Conservation (phyloP, 2,329 filamentous ascomycete genomes). For the Fusarium torulosum region DNA sequence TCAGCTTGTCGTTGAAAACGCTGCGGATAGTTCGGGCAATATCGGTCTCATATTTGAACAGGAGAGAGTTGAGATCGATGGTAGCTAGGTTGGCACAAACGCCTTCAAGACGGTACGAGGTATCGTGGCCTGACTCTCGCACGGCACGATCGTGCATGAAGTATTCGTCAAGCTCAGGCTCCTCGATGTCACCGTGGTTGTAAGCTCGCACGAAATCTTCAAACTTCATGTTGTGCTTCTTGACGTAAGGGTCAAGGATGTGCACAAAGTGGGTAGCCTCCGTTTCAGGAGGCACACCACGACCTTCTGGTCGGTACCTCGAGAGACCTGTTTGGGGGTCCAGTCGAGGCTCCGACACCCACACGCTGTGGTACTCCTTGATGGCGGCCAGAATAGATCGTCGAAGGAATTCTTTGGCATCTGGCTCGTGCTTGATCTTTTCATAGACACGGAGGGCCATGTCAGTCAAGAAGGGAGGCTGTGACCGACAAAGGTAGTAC, state of each 20-base stretch:
- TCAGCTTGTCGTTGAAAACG: conserved; percentile 84
- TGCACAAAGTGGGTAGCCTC: conserved; percentile 89
- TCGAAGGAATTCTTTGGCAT: conserved; percentile 83
- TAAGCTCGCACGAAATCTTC: conserved; percentile 89
- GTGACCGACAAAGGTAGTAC: conserved; percentile 94
- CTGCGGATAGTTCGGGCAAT: conserved; percentile 88
- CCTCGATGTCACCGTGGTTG: conserved; percentile 79
- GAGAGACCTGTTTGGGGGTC: conserved; percentile 85
- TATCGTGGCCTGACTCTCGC: conserved; percentile 96
- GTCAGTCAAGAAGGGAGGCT: conserved; percentile 96
- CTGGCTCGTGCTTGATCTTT: conserved; percentile 87
- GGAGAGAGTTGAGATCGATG: conserved; percentile 91
- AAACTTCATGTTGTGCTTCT: conserved; percentile 87
- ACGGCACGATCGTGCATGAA: conserved; percentile 97
- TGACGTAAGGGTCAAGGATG: conserved; percentile 81
- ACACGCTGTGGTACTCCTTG: conserved; percentile 95
- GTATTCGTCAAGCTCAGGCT: conserved; percentile 93
- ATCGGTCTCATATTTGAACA: conserved; percentile 98
- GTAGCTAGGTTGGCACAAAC: conserved; percentile 91
- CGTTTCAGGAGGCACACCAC: conserved; percentile 91
- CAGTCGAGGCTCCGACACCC: conserved; percentile 82
- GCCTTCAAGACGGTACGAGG: conserved; percentile 90
- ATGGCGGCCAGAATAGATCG: conserved; percentile 88
- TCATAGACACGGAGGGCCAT: conserved; percentile 96
- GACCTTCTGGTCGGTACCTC: conserved; percentile 84